Percentiles rank a stretch among this genome's conserved stretches.
phyloP scores from a whole-genome alignment of 2,329 filamentous ascomycete species.

The Cercospora nicotianae region DNA sequence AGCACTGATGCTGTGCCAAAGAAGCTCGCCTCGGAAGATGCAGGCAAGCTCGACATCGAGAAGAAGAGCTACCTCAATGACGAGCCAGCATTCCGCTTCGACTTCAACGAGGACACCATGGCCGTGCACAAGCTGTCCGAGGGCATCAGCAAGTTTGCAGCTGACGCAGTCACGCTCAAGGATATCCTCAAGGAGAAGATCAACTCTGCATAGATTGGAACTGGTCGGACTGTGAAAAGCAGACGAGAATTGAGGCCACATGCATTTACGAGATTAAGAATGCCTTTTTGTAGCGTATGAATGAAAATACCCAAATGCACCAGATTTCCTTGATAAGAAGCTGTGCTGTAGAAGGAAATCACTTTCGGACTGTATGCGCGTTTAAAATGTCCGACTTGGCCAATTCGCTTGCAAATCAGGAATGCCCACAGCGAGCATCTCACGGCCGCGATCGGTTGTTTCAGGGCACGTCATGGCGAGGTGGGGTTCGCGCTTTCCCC shows the following conservation, averaged over 20 bases:
- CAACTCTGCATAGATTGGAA: slow-evolving; percentile 21
- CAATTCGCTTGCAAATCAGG: background rate
- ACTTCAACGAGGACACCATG: slow-evolving; percentile 99
- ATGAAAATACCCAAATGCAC: slow-evolving; percentile 12
- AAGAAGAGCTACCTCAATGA: slow-evolving; percentile 90
- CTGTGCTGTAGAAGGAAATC: background rate
- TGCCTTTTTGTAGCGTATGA: slow-evolving; percentile 10
- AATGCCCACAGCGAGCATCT: background rate
- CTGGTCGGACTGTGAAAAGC: background rate
- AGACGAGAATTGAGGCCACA: background rate
- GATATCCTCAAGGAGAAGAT: slow-evolving; percentile 88
- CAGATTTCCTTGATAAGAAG: background rate
- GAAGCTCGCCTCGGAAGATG: slow-evolving; percentile 78
- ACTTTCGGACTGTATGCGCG: background rate
- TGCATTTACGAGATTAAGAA: slow-evolving; percentile 7
- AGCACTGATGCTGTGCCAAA: slow-evolving; percentile 77
- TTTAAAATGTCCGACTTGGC: background rate
- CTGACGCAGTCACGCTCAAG: slow-evolving; percentile 93
- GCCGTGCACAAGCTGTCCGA: slow-evolving; percentile 98
- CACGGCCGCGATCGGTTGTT: slow-evolving; percentile 4
- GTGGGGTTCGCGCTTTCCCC: slow-evolving; percentile 15
- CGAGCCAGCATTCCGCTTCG: slow-evolving; percentile 92
- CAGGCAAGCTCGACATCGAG: slow-evolving; percentile 69
- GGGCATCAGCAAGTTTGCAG: slow-evolving; percentile 99
- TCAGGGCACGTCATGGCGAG: slow-evolving; percentile 7